Evolutionary conservation across 805 yeast species (phyloP), one percentile per base, ranked within the genome.

Genomic region (Hanseniaspora mollemarum): DNA sequence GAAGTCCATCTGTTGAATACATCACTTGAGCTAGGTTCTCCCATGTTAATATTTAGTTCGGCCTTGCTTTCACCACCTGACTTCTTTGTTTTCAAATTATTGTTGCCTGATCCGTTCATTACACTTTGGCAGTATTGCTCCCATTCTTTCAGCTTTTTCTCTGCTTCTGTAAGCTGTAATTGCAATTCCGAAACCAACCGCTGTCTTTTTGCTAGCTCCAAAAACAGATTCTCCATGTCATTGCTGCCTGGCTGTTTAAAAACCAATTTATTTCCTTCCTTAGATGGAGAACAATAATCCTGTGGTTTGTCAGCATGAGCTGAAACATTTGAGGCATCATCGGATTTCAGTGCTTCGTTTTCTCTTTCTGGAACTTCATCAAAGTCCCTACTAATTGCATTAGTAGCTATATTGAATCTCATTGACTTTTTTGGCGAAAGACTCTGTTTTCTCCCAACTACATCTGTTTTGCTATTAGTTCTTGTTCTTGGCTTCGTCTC

Each of bases 141-240:
- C 48, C 48, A 51, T 19, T 51, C 53, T 16, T 51, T 51, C 25
- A 51, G 35, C 13, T 42, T 41, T 25, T 33, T 51, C 40, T 44
- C 48, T 18, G 53, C 53, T n/a, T 29, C 33, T 2, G 24, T 25
- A n/a, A 51, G 24, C 19, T 51, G 41, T 18, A 22, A 24, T 28
- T 45, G 26, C 18, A 51, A n/a, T 22, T 51, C 53, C 25, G 43
- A 45, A 10, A 51, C 53, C 2, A 32, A 15, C 16, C 53, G 44
- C 22, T 51, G 49, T 40, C 48, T 44, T 18, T 33, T 44, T 10
- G 53, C 53, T 16, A 51, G 25, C 24, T 51, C 53, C 33, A 51
- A 44, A 8, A 51, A 35, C 26, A 51, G 21, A 29, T 31, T 33
- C 26, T 51, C 53, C 42, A 45, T 41, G 12, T 48, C 51, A 19